Evolutionary conservation across 2,329 filamentous ascomycete species (phyloP).

Genomic region (Drechmeria coniospora): DNA sequence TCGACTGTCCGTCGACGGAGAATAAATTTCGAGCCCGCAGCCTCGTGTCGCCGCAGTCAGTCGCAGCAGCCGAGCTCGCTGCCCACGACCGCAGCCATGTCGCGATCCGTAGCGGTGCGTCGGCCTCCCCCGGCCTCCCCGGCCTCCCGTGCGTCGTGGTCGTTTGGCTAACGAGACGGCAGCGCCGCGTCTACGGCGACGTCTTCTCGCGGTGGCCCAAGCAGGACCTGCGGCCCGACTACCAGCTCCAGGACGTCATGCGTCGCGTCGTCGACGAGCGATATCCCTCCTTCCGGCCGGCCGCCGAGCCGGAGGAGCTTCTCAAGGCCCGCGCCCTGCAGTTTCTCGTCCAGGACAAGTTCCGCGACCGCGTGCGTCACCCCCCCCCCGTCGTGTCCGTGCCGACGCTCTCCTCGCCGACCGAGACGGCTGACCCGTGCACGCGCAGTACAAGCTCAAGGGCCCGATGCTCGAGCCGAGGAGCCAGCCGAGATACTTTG

Average conservation of each 20-base stretch:
- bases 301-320: slow-evolving; percentile 32
- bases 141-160: neutral
- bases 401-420: too few species aligned
- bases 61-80: neutral
- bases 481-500: slow-evolving; percentile 50
- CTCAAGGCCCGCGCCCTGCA: slow-evolving; percentile 44
- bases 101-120: slow-evolving; percentile 16
- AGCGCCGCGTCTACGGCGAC: slow-evolving; percentile 23
- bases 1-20: neutral
- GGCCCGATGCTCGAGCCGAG: slow-evolving; percentile 38
- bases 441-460: slow-evolving; percentile 21
- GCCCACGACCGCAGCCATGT: slow-evolving; percentile 11
- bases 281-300: slow-evolving; percentile 15
- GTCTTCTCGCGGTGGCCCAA: slow-evolving; percentile 43
- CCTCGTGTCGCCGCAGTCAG: neutral
- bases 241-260: slow-evolving; percentile 45
- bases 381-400: too few species aligned
- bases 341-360: slow-evolving; percentile 43
- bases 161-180: neutral
- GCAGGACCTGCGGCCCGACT: slow-evolving; percentile 45
- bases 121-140: neutral
- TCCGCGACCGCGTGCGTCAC: slow-evolving; percentile 37
- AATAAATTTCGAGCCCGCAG: neutral
- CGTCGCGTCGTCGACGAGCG: slow-evolving; percentile 19
- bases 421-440: neutral